Evolutionary conservation across 345 rosid genomes (phyloP).

Genomic region (Trapa bicornis): DNA sequence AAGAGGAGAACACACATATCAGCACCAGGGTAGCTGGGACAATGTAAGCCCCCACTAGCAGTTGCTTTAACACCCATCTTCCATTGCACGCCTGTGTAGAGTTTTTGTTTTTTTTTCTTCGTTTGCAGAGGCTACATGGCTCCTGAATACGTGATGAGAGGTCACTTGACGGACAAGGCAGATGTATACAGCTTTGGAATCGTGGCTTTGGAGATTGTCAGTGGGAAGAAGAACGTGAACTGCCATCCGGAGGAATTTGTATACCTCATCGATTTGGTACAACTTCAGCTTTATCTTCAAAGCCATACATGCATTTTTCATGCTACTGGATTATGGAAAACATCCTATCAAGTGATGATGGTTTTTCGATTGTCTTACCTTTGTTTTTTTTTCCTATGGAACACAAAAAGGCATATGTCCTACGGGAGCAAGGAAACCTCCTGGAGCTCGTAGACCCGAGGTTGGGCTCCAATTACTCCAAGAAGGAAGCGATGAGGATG

Average conservation of each 20-base stretch:
- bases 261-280: slow-evolving; percentile 84
- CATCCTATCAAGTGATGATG: background rate
- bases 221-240: slow-evolving; percentile 89
- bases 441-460: slow-evolving; percentile 66
- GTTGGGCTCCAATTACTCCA: slow-evolving; percentile 43
- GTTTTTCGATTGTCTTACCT: background rate
- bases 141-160: slow-evolving; percentile 97
- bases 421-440: slow-evolving; percentile 87
- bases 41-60: slow-evolving; percentile 22
- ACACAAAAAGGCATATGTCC: slow-evolving; percentile 57
- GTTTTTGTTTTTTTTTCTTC: background rate
- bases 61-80: background rate
- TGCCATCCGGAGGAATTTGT: slow-evolving; percentile 93
- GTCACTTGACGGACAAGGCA: slow-evolving; percentile 89
- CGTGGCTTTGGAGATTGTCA: slow-evolving; percentile 65
- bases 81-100: no score
- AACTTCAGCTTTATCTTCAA: no score
- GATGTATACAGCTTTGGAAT: slow-evolving; percentile 89
- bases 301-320: no score
- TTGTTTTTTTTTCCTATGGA: background rate
- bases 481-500: slow-evolving; percentile 54
- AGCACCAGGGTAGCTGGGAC: slow-evolving; percentile 68
- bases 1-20: slow-evolving; percentile 62
- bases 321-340: no score
- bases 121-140: slow-evolving; percentile 84